Base-by-base conservation (phyloP, 495 filamentous ascomycete species). In the Jackrogersella multiformis region DNA sequence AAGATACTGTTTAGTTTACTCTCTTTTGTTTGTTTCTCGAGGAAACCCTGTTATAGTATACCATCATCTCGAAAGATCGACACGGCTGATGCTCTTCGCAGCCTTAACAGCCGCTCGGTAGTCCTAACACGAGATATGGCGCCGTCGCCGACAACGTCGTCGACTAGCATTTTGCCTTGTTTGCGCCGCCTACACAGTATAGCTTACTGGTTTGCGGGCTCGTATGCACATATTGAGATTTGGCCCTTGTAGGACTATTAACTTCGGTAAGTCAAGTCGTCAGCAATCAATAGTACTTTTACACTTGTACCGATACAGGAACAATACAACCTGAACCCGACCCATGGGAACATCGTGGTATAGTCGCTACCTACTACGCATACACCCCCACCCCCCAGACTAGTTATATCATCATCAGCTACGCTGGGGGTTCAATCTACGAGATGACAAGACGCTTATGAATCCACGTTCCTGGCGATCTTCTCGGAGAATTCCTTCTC, bases 51-150 rank as follows among this genome's bases (percentile, higher is more conserved):
- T 44, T 26, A 16, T 64, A 58, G 41, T 48, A 51, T 21, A 52
- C 13, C 7, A 61, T 51, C 38, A 56, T 68, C 38, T 64, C 28
- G 21, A 48, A 34, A 64, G 66, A 69, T 69, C 66, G 34, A 56
- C 66, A 32, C 20, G 20, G 18, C 41, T 65, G 66, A 65, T 69
- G 66, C 66, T 65, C 52, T 69, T 69, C 66, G 39, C 66, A 69
- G 66, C 66, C 60, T 57, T 44, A 56, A 2, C 52, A 61, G 56
- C 56, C 52, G 57, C 56, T 18, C 66, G 30, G 51, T 26, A 39
- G 24, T 15, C 21, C n/a, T 61, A 69, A 69, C 66, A 69, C 66
- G 66, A 69, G 66, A 61, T 69, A 57, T 32, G 24, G 28, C 42
- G 56, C 41, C 26, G 48, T 26, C 23, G 52, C 13, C 30, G 38